A percentile compares a stretch with the other conserved stretches of the same genome.
Evolutionary conservation across 164 flowering plant genomes (phyloP).

Genomic region (Magnolia kwangsiensis): DNA sequence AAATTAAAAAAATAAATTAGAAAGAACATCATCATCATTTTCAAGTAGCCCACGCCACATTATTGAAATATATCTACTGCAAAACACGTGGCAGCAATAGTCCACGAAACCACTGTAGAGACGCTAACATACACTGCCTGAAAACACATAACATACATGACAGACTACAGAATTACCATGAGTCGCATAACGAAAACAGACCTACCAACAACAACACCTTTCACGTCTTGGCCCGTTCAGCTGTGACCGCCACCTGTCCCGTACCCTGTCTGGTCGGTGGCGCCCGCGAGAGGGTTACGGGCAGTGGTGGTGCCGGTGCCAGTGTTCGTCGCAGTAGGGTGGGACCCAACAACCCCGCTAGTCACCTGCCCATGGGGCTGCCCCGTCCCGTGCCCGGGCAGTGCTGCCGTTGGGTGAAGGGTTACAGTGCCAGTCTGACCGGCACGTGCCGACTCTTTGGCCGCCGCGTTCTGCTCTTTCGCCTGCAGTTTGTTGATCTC

Average conservation of each 20-base stretch:
- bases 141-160: too few species aligned
- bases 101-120: not conserved
- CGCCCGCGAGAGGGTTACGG: not conserved
- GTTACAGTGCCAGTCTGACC: slow-evolving; percentile 24
- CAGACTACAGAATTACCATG: too few species aligned
- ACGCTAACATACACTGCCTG: not conserved
- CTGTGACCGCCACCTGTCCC: not conserved
- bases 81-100: not conserved
- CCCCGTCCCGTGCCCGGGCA: not conserved
- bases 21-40: too few species aligned
- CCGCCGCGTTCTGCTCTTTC: slow-evolving; percentile 32
- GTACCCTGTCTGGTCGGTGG: not conserved
- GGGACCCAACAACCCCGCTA: not conserved
- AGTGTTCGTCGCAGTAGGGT: not conserved
- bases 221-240: not conserved
- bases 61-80: too few species aligned
- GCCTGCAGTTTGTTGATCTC: slow-evolving; percentile 46
- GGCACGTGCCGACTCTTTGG: slow-evolving; percentile 9
- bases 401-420: not conserved
- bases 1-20: too few species aligned
- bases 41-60: not conserved
- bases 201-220: not conserved
- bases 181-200: not conserved
- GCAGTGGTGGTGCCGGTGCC: slow-evolving; percentile 4
- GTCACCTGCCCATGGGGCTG: not conserved